phyloP scores from a whole-genome alignment of 805 yeast species.

The Vanderwaltozyma verrucispora region DNA sequence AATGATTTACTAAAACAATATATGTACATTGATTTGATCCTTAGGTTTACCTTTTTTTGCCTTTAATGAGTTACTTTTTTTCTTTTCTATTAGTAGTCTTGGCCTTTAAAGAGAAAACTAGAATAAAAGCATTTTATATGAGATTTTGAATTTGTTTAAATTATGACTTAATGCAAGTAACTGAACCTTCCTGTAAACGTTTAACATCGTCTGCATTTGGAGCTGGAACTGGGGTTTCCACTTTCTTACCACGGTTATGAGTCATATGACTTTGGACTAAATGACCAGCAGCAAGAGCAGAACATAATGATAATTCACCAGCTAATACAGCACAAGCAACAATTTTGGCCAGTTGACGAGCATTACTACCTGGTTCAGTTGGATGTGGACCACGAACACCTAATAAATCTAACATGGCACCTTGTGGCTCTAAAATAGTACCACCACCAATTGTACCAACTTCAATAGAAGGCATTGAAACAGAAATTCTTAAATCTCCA shows the following conservation, averaged over 20 bases:
- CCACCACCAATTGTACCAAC: conserved; percentile 99
- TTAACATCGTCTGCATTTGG: conserved; percentile 26
- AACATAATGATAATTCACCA: conserved; percentile 86
- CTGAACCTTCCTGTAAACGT: conserved; percentile 61
- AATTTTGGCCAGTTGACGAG: conserved; percentile 83
- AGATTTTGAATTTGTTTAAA: background rate
- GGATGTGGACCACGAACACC: conserved; percentile 97
- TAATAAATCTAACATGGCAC: conserved; percentile 86
- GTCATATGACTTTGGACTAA: conserved; percentile 96
- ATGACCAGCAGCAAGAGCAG: conserved; percentile 98
- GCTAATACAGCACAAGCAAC: conserved; percentile 94
- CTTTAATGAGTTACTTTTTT: no score
- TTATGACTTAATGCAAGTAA: conserved; percentile 59
- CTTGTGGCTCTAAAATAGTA: conserved; percentile 93
- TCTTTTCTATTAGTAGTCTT: no score
- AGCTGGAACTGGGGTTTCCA: conserved; percentile 25
- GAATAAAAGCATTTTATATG: no score
- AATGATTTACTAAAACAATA: no score
- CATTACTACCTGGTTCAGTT: conserved; percentile 86
- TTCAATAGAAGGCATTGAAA: conserved; percentile 98
- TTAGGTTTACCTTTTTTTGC: no score
- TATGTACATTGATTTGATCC: no score
- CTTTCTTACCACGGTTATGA: conserved; percentile 67
- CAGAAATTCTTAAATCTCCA: conserved; percentile 83
- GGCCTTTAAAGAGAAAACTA: no score